A percentile compares a stretch with the other conserved stretches of the same genome.
These are phyloP conservation scores for Microcyclosporella mali DNA, from an alignment of 2,329 filamentous ascomycete genomes.

Conservation along the genomic window DNA sequence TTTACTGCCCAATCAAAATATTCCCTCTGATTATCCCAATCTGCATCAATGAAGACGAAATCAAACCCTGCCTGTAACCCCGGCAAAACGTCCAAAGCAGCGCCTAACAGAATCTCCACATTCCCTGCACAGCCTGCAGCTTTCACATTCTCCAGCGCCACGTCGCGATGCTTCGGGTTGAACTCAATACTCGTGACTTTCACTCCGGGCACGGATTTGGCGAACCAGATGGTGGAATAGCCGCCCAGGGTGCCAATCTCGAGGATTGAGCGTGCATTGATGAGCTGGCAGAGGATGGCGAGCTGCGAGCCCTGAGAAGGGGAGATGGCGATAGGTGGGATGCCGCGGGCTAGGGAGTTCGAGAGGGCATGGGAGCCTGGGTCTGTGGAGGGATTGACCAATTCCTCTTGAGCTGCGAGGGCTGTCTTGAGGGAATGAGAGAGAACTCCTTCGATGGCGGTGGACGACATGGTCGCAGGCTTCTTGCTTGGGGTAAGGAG, in stretches of 20 bases:
- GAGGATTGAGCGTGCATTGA: slow-evolving; percentile 32
- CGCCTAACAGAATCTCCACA: slow-evolving; percentile 20
- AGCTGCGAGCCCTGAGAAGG: slow-evolving; percentile 35
- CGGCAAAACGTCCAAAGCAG: slow-evolving; percentile 19
- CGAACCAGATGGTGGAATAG: slow-evolving; percentile 51
- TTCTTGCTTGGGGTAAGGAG: no score
- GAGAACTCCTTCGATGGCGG: slow-evolving; percentile 1
- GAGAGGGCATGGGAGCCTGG: slow-evolving; percentile 13
- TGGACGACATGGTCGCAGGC: no score
- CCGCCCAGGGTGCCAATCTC: slow-evolving; percentile 53
- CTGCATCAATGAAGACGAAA: slow-evolving; percentile 24
- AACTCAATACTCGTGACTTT: slow-evolving; percentile 49
- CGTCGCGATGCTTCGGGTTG: slow-evolving; percentile 39
- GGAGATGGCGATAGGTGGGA: slow-evolving; percentile 34
- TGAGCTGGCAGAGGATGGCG: slow-evolving; percentile 33
- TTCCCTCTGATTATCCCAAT: slow-evolving; percentile 17
- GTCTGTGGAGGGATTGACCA: slow-evolving; percentile 1
- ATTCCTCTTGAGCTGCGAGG: not conserved
- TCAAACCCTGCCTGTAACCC: slow-evolving; percentile 16
- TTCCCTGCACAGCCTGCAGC: slow-evolving; percentile 12
- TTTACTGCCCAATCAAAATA: slow-evolving; percentile 22
- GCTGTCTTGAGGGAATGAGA: not conserved
- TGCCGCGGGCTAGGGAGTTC: slow-evolving; percentile 7
- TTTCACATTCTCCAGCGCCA: slow-evolving; percentile 34
- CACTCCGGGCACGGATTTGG: slow-evolving; percentile 32